Percentiles rank a stretch among this genome's conserved stretches.
Conservation (phyloP, 192 early-diverging fungal species). For the Gryganskiella cystojenkinii region DNA sequence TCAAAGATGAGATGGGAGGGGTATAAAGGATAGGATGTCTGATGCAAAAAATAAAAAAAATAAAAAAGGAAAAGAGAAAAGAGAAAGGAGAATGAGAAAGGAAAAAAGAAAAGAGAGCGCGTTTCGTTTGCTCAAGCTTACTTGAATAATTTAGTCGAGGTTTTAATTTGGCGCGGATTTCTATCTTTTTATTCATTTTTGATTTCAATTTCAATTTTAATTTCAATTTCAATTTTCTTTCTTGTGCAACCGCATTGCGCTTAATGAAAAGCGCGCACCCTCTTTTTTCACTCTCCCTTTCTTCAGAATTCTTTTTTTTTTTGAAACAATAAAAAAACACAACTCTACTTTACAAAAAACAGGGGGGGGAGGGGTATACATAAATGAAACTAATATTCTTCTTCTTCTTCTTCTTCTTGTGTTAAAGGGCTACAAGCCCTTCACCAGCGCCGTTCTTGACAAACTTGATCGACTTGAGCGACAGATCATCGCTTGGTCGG, state of each 20-base stretch:
- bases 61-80: background rate
- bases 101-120: background rate
- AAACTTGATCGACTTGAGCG: slow-evolving; percentile 49
- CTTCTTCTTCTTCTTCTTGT: background rate
- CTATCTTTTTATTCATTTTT: too few species aligned
- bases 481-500: slow-evolving; percentile 45
- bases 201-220: too few species aligned
- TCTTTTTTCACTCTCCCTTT: background rate
- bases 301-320: background rate
- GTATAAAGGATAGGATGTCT: background rate
- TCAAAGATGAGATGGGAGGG: background rate
- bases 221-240: background rate
- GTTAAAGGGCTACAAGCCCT: slow-evolving; percentile 30
- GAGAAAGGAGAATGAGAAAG: background rate
- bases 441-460: slow-evolving; percentile 39
- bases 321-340: background rate
- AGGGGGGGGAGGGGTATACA: too few species aligned
- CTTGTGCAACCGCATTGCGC: background rate
- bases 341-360: too few species aligned
- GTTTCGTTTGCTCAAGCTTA: too few species aligned
- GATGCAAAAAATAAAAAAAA: background rate
- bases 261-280: background rate
- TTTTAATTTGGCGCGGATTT: too few species aligned
- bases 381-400: background rate
- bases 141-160: too few species aligned